These are phyloP conservation scores for Sequoiadendron giganteum DNA, from an alignment of 75 land plant genomes.

Conservation along the genomic window DNA sequence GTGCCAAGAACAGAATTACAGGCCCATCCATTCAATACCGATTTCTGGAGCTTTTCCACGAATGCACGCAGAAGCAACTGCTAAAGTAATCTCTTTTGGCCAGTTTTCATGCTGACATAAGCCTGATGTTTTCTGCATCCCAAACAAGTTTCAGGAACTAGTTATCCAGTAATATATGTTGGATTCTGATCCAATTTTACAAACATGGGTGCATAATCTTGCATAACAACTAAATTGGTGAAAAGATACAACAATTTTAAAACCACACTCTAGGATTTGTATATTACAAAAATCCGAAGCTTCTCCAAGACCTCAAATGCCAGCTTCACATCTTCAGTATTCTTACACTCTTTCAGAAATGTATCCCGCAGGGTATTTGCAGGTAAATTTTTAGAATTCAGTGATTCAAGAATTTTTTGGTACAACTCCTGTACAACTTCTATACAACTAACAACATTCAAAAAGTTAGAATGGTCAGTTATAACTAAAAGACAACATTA, in stretches of 20 bases:
- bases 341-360: constrained; percentile 42
- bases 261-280: neutral
- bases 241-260: neutral
- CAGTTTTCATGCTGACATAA: neutral
- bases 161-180: neutral
- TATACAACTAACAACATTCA: constrained; percentile 20
- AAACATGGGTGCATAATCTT: neutral
- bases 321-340: constrained; percentile 44
- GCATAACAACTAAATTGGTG: neutral
- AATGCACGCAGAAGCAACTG: constrained; percentile 9
- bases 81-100: neutral
- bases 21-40: constrained; percentile 1
- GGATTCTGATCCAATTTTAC: neutral
- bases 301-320: constrained; percentile 46
- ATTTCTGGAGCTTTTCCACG: constrained; percentile 1
- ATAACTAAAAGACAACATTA: neutral
- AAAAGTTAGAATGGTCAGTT: constrained; percentile 6
- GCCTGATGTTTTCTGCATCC: constrained; percentile 3
- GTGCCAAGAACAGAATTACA: neutral
- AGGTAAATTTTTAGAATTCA: constrained; percentile 38
- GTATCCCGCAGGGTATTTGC: constrained; percentile 65
- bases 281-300: constrained; percentile 57
- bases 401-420: constrained; percentile 44
- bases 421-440: constrained; percentile 54
- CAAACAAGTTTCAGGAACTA: neutral